These are phyloP conservation scores for Trichomonascaceae sp. DNA, from an alignment of 1,139 yeast species.

Conservation along the genomic window DNA sequence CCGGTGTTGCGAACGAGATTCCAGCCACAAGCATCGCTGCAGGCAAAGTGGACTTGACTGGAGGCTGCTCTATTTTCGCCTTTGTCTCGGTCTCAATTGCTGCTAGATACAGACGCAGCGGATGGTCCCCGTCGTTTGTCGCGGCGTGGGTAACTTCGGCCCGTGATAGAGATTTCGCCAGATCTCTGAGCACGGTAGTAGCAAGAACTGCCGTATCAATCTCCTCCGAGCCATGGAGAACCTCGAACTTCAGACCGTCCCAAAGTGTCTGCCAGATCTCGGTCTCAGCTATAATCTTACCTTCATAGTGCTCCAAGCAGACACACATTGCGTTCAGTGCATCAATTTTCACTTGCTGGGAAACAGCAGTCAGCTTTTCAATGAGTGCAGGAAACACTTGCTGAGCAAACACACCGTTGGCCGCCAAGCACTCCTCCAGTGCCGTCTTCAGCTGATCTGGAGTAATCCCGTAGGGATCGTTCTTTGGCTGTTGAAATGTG, in stretches of 20 bases:
- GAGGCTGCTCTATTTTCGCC: constrained; percentile 37
- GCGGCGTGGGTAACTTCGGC: constrained; percentile 2
- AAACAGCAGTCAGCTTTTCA: constrained; percentile 77
- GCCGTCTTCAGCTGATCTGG: constrained; percentile 53
- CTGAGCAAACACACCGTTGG: constrained; percentile 51
- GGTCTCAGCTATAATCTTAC: constrained; percentile 20
- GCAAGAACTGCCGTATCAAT: constrained; percentile 33
- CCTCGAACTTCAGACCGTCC: constrained; percentile 81
- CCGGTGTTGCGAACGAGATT: constrained; percentile 34
- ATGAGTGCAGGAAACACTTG: constrained; percentile 67
- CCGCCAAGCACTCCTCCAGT: constrained; percentile 42
- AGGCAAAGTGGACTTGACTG: constrained; percentile 34
- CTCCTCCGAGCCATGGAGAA: constrained; percentile 57
- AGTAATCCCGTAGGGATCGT: constrained; percentile 79
- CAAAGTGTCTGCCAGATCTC: constrained; percentile 63
- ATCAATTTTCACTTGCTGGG: constrained; percentile 65
- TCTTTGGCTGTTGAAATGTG: constrained; percentile 84
- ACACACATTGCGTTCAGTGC: constrained; percentile 48
- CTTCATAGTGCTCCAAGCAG: constrained; percentile 39
- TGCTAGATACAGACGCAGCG: not conserved
- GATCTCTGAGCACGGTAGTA: constrained; percentile 33
- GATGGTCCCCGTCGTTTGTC: not conserved
- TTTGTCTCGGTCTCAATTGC: constrained; percentile 40
- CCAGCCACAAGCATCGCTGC: constrained; percentile 32
- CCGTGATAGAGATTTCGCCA: constrained; percentile 28